A percentile compares a stretch with the other conserved stretches of the same genome.
phyloP scores from a whole-genome alignment of 2,329 filamentous ascomycete genomes.

The Colletotrichum lindemuthianum region DNA sequence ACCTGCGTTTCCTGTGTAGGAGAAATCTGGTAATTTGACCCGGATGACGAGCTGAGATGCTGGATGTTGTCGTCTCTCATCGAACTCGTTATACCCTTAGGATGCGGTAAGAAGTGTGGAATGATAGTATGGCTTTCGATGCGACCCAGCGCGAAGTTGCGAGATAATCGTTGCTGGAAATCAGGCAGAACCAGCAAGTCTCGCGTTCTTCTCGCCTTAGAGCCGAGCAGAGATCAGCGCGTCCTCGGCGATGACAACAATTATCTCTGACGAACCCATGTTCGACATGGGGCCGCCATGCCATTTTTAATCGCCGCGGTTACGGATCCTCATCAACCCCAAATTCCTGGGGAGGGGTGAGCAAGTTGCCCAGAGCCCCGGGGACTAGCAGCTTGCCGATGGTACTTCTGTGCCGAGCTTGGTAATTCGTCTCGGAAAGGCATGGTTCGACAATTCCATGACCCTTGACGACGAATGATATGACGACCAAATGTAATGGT shows the following conservation, averaged over 20 bases:
- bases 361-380: not conserved
- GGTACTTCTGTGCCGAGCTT: no score
- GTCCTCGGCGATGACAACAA: no score
- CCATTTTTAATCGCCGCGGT: conserved; percentile 8
- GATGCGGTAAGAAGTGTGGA: no score
- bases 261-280: conserved; percentile 18
- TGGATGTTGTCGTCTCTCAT: no score
- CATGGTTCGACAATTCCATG: no score
- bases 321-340: not conserved
- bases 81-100: no score
- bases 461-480: no score
- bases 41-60: no score
- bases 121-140: not conserved
- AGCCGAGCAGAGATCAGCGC: not conserved
- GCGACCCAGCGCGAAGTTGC: not conserved
- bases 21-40: no score
- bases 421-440: no score
- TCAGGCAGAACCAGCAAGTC: not conserved
- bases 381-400: not conserved
- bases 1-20: no score
- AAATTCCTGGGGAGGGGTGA: conserved; percentile 12
- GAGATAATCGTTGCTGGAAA: conserved; percentile 3
- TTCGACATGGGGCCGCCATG: conserved; percentile 12
- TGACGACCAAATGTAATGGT: no score
- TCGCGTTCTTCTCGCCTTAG: conserved; percentile 12